These are phyloP conservation scores for Dioscorea alata DNA, from an alignment of 106 monocot species.

Conservation along the genomic window DNA sequence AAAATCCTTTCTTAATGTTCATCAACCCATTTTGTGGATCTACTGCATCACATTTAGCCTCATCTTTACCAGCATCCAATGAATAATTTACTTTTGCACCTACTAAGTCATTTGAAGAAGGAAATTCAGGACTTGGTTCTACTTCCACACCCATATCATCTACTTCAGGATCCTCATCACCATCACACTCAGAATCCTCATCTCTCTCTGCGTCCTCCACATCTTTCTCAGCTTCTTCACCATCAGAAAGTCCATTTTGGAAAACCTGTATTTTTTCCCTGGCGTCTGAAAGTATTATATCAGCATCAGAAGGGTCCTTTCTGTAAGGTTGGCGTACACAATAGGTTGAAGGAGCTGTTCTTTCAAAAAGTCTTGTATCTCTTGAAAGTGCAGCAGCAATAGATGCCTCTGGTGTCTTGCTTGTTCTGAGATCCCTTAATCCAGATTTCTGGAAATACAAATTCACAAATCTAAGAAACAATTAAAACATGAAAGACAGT, in stretches of 20 bases:
- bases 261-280: constrained; percentile 85
- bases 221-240: constrained; percentile 86
- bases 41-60: constrained; percentile 11
- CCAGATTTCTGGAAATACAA: constrained; percentile 70
- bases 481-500: constrained; percentile 2
- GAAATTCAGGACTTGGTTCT: constrained; percentile 23
- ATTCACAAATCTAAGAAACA: constrained; percentile 2
- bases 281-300: constrained; percentile 70
- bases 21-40: constrained; percentile 13
- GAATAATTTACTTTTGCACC: constrained; percentile 7
- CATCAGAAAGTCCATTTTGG: constrained; percentile 80
- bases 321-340: constrained; percentile 76
- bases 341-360: constrained; percentile 98
- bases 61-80: constrained; percentile 17
- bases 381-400: constrained; percentile 95
- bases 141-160: constrained; percentile 36
- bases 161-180: constrained; percentile 81
- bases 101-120: constrained; percentile 25
- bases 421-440: constrained; percentile 92
- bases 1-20: constrained; percentile 23
- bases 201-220: constrained; percentile 76
- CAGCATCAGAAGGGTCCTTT: constrained; percentile 90
- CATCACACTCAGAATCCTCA: constrained; percentile 90
- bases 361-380: constrained; percentile 93
- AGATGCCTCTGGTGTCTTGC: constrained; percentile 99